Conservation (phyloP, 1,284 basidiomycete species). For the Marasmius tenuissimus region DNA sequence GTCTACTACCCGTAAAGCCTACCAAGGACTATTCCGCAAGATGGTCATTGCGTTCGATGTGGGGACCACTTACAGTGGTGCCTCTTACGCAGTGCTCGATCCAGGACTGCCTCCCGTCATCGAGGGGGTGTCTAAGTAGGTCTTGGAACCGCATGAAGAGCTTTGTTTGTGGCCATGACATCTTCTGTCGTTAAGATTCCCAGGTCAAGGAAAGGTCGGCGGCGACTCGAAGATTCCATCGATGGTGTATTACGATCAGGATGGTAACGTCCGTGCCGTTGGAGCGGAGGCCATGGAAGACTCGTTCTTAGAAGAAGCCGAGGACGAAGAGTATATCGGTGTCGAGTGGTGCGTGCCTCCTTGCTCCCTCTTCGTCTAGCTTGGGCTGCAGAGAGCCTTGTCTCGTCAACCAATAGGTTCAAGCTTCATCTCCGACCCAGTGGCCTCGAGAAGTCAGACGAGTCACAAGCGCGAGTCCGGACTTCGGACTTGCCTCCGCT, state of each 20-base stretch:
- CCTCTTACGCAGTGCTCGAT: slow-evolving; percentile 2
- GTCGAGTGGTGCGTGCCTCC: background rate
- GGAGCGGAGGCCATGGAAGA: slow-evolving; percentile 54
- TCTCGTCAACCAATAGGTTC: background rate
- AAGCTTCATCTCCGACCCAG: slow-evolving; percentile 3
- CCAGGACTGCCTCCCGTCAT: background rate
- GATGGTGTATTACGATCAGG: slow-evolving; percentile 49
- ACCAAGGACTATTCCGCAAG: slow-evolving; percentile 2
- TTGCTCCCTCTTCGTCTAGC: background rate
- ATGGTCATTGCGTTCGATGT: slow-evolving; percentile 6
- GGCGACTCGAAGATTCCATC: slow-evolving; percentile 57
- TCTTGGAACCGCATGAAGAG: background rate
- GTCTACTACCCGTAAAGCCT: background rate
- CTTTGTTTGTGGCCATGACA: background rate
- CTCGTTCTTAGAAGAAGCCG: slow-evolving; percentile 38
- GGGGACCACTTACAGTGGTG: slow-evolving; percentile 3
- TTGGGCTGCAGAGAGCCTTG: background rate
- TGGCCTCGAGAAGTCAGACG: background rate
- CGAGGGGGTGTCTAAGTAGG: background rate
- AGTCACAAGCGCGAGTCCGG: background rate
- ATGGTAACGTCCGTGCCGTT: slow-evolving; percentile 44
- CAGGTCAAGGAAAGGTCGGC: background rate
- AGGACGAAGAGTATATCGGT: slow-evolving; percentile 12
- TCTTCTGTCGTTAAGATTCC: background rate
- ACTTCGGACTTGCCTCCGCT: slow-evolving; percentile 1